These are phyloP conservation scores for Phytopythium ostracodes DNA, from an alignment of 352 stramenopile genomes.

Conservation along the genomic window DNA sequence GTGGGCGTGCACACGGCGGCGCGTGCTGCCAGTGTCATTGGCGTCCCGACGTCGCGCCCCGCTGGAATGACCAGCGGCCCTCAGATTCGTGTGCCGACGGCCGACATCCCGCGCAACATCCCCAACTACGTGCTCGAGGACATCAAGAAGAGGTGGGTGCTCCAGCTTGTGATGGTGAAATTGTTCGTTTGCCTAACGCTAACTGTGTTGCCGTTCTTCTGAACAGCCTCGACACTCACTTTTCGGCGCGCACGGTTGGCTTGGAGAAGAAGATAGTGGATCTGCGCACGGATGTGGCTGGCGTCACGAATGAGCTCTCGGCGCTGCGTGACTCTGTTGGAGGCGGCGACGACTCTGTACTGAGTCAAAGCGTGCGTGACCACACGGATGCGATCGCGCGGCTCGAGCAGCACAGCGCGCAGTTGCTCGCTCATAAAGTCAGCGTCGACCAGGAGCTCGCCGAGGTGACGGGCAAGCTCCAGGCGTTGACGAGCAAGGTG, in stretches of 20 bases:
- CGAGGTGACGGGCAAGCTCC: slow-evolving; percentile 54
- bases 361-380: slow-evolving; percentile 23
- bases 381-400: slow-evolving; percentile 52
- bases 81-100: slow-evolving; percentile 34
- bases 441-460: slow-evolving; percentile 58
- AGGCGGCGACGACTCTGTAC: slow-evolving; percentile 15
- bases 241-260: slow-evolving; percentile 40
- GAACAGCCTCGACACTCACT: slow-evolving; percentile 52
- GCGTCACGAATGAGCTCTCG: slow-evolving; percentile 42
- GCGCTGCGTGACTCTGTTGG: slow-evolving; percentile 46
- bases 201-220: background rate
- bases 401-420: slow-evolving; percentile 69
- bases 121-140: slow-evolving; percentile 50
- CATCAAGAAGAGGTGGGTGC: slow-evolving; percentile 36
- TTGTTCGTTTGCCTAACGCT: background rate
- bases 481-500: slow-evolving; percentile 34
- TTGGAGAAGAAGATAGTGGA: slow-evolving; percentile 71
- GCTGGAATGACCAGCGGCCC: slow-evolving; percentile 7
- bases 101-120: slow-evolving; percentile 41
- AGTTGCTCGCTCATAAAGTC: slow-evolving; percentile 58
- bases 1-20: slow-evolving; percentile 10
- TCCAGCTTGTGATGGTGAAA: background rate
- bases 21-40: slow-evolving; percentile 8
- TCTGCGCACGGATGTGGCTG: slow-evolving; percentile 51
- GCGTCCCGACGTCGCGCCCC: slow-evolving; percentile 3